Conservation (phyloP, 2,329 filamentous ascomycete genomes). For the Penicillium sp. region DNA sequence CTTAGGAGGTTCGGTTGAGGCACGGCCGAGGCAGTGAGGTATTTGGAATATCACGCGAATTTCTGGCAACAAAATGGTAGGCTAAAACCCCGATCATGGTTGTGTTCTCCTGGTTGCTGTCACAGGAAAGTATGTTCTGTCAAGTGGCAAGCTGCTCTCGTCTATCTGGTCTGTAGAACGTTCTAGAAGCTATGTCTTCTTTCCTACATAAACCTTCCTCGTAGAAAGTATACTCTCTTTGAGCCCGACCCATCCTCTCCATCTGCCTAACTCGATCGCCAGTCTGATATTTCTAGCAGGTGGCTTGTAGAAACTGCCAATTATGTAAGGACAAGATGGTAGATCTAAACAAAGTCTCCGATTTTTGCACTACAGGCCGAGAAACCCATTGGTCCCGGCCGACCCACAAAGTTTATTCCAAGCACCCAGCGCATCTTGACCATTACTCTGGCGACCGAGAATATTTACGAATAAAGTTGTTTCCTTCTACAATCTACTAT, state of each 20-base stretch:
- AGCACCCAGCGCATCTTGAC: background rate
- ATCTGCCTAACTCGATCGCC: background rate
- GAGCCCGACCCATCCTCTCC: background rate
- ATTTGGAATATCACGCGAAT: too few species aligned
- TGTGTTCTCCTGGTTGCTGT: too few species aligned
- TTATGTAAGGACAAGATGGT: background rate
- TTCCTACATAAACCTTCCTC: background rate
- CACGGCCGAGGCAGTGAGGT: too few species aligned
- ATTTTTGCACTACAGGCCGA: background rate
- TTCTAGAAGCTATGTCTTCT: background rate
- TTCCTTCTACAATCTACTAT: background rate
- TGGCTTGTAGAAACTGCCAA: background rate
- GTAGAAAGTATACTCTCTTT: background rate
- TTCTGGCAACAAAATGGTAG: too few species aligned
- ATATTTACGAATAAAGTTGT: background rate
- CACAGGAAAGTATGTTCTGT: too few species aligned
- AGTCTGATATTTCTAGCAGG: constrained; percentile 1
- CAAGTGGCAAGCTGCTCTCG: background rate
- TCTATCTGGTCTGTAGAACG: constrained; percentile 1
- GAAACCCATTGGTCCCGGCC: background rate
- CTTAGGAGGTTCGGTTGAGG: too few species aligned
- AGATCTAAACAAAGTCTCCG: background rate
- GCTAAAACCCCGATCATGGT: too few species aligned
- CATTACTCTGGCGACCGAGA: background rate
- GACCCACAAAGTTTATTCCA: too few species aligned